Percentiles rank a stretch among this genome's conserved stretches.
These are phyloP conservation scores for Immersiella caudata DNA, from an alignment of 495 filamentous ascomycete genomes.

Conservation along the genomic window DNA sequence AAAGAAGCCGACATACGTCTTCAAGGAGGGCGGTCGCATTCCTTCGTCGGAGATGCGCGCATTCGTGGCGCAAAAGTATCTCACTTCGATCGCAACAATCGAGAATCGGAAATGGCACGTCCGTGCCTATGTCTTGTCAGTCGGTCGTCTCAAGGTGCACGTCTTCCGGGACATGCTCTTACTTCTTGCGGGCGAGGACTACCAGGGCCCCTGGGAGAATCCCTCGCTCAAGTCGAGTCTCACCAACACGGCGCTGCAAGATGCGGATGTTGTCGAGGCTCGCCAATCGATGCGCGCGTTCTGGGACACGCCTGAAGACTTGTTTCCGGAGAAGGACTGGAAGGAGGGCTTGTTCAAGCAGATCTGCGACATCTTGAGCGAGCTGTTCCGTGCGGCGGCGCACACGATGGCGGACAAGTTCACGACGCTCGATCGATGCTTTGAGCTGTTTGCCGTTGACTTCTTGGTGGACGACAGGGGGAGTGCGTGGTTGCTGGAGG, in stretches of 20 bases:
- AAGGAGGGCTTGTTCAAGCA: conserved; percentile 58
- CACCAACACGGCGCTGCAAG: conserved; percentile 83
- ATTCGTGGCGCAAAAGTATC: conserved; percentile 77
- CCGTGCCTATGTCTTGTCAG: conserved; percentile 71
- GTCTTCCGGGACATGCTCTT: conserved; percentile 77
- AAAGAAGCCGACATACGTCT: conserved; percentile 24
- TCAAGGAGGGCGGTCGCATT: conserved; percentile 55
- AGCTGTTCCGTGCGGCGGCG: conserved; percentile 70
- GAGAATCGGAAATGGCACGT: conserved; percentile 77
- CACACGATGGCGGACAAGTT: conserved; percentile 34
- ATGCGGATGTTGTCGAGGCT: conserved; percentile 21
- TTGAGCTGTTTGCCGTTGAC: conserved; percentile 77
- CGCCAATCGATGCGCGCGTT: conserved; percentile 62
- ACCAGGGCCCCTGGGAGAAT: conserved; percentile 44
- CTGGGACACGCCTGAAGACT: conserved; percentile 55
- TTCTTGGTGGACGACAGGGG: conserved; percentile 66
- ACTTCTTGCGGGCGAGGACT: conserved; percentile 68
- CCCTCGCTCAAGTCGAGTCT: conserved; percentile 42
- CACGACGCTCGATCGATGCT: conserved; percentile 65
- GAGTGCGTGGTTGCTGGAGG: conserved; percentile 66
- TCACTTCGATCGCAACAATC: conserved; percentile 68
- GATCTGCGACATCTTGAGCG: conserved; percentile 60
- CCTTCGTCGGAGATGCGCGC: conserved; percentile 67
- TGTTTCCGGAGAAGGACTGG: conserved; percentile 43
- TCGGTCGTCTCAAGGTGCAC: conserved; percentile 68